Conservation (phyloP, 495 filamentous ascomycete genomes). For the Haplographium delicatum region DNA sequence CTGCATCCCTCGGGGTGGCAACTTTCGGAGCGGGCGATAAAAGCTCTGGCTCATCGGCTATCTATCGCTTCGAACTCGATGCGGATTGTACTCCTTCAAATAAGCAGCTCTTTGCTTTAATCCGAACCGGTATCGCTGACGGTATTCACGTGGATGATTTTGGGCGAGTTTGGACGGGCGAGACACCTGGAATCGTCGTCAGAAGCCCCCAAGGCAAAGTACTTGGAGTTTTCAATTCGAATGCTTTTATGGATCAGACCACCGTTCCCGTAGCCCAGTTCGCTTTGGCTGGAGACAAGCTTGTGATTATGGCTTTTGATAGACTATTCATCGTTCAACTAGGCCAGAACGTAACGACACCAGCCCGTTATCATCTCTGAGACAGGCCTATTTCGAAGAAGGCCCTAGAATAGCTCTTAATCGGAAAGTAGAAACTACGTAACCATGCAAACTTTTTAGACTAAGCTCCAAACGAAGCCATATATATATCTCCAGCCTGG, state of each 20-base stretch:
- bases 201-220: not conserved
- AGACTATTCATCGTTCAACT: not conserved
- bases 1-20: not conserved
- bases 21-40: not conserved
- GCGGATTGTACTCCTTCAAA: not conserved
- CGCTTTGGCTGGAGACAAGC: not conserved
- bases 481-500: too few relatives aligned
- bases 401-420: too few relatives aligned
- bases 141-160: conserved; percentile 3
- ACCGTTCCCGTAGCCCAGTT: not conserved
- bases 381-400: too few relatives aligned
- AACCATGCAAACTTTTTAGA: too few relatives aligned
- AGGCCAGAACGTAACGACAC: not conserved
- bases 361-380: too few relatives aligned
- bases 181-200: not conserved
- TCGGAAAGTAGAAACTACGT: too few relatives aligned
- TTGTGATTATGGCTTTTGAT: conserved; percentile 1
- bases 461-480: too few relatives aligned
- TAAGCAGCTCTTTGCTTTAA: not conserved
- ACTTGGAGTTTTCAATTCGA: not conserved
- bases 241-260: not conserved
- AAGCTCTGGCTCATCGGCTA: not conserved
- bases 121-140: not conserved
- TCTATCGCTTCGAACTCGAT: not conserved
- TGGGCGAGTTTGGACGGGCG: not conserved